These are phyloP conservation scores for Gryganskiella cystojenkinii DNA, from an alignment of 192 early-diverging fungal genomes.

Conservation along the genomic window DNA sequence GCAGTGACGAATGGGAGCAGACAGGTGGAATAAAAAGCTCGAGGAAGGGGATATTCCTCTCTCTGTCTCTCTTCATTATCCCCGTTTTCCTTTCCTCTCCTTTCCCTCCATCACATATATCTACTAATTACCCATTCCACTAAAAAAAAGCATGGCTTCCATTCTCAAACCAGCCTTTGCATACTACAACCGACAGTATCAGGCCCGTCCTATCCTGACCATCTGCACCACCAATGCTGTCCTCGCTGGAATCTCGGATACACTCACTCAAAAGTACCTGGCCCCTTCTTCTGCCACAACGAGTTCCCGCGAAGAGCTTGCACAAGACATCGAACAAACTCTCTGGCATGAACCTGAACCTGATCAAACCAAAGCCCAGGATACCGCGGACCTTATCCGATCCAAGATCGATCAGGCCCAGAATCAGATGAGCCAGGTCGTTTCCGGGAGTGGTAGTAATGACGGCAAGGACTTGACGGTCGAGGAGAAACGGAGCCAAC, in stretches of 20 bases:
- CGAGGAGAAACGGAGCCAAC: too few relatives aligned
- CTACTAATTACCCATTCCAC: neutral
- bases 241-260: slow-evolving; percentile 71
- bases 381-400: neutral
- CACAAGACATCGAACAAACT: slow-evolving; percentile 4
- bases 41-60: neutral
- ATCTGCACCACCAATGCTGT: slow-evolving; percentile 74
- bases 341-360: neutral
- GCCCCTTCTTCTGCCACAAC: slow-evolving; percentile 4
- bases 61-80: neutral
- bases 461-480: too few relatives aligned
- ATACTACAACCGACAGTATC: slow-evolving; percentile 57
- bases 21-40: too few relatives aligned
- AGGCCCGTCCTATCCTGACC: slow-evolving; percentile 69
- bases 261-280: slow-evolving; percentile 66
- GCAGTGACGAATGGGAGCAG: too few relatives aligned
- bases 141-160: slow-evolving; percentile 15
- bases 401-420: neutral
- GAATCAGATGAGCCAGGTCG: too few relatives aligned
- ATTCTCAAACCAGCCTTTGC: slow-evolving; percentile 28
- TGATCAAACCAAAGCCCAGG: neutral
- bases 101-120: neutral
- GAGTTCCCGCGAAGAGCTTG: neutral
- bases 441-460: too few relatives aligned
- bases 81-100: neutral